These are phyloP conservation scores for Acer negundo DNA, from an alignment of 345 rosid species.

Conservation along the genomic window DNA sequence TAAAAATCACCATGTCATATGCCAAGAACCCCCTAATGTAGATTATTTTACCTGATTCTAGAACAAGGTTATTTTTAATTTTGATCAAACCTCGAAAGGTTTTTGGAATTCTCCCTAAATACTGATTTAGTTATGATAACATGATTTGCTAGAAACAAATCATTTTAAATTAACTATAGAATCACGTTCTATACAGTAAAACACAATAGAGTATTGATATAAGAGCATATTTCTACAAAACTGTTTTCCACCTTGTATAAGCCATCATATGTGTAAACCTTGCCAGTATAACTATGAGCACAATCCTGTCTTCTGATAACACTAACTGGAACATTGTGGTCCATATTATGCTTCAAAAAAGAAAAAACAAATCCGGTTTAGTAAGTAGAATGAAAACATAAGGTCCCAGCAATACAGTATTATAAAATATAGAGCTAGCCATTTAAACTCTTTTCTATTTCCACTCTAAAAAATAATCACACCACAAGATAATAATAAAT, in stretches of 20 bases:
- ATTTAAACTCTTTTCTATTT: neutral
- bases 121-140: neutral
- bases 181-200: neutral
- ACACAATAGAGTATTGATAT: neutral
- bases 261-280: conserved; percentile 36
- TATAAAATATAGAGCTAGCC: neutral
- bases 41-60: neutral
- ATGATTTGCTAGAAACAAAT: neutral
- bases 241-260: conserved; percentile 33
- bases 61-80: neutral
- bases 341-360: conserved; percentile 33
- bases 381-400: neutral
- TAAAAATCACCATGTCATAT: neutral
- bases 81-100: neutral
- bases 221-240: neutral
- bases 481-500: neutral
- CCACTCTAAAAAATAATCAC: neutral
- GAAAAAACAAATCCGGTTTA: neutral
- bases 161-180: neutral
- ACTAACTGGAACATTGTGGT: conserved; percentile 35
- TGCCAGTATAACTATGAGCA: conserved; percentile 11
- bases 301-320: conserved; percentile 29
- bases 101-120: neutral
- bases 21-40: neutral
- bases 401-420: neutral